Conservation (phyloP, 768 basidiomycete genomes). For the Baorangia bicolor region DNA sequence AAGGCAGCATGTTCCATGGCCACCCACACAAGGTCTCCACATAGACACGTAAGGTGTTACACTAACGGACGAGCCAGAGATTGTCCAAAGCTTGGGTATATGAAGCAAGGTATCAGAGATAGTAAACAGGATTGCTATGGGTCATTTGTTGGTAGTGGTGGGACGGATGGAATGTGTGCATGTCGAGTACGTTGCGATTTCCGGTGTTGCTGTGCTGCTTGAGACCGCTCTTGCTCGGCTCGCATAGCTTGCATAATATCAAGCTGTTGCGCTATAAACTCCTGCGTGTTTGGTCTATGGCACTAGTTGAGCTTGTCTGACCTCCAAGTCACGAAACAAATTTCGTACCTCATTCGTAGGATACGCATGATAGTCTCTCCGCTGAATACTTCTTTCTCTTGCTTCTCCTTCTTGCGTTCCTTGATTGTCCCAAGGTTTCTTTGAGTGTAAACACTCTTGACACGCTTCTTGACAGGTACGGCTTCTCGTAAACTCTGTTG, state of each 20-base stretch:
- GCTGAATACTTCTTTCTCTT: conserved; percentile 70
- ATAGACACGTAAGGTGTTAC: neutral
- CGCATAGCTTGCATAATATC: conserved; percentile 81
- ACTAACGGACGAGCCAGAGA: neutral
- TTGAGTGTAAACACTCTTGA: conserved; percentile 90
- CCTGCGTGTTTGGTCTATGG: conserved; percentile 69
- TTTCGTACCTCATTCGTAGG: conserved; percentile 86
- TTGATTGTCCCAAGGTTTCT: conserved; percentile 96
- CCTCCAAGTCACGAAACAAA: neutral
- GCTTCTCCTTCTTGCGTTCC: conserved; percentile 85
- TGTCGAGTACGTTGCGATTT: conserved; percentile 54
- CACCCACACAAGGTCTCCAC: conserved; percentile 11
- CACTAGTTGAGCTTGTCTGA: conserved; percentile 2
- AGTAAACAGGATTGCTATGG: conserved; percentile 7
- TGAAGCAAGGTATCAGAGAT: conserved; percentile 23
- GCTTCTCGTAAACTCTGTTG: conserved; percentile 77
- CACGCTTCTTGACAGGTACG: conserved; percentile 80
- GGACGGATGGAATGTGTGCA: conserved; percentile 28
- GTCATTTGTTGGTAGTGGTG: conserved; percentile 28
- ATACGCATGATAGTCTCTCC: conserved; percentile 95
- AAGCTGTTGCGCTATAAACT: conserved; percentile 87
- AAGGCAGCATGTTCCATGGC: neutral
- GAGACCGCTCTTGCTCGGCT: conserved; percentile 75
- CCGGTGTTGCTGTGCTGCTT: conserved; percentile 56
- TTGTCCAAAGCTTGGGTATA: conserved; percentile 24